Evolutionary conservation across 106 monocot genomes (phyloP).

Genomic region (Posidonia australis): DNA sequence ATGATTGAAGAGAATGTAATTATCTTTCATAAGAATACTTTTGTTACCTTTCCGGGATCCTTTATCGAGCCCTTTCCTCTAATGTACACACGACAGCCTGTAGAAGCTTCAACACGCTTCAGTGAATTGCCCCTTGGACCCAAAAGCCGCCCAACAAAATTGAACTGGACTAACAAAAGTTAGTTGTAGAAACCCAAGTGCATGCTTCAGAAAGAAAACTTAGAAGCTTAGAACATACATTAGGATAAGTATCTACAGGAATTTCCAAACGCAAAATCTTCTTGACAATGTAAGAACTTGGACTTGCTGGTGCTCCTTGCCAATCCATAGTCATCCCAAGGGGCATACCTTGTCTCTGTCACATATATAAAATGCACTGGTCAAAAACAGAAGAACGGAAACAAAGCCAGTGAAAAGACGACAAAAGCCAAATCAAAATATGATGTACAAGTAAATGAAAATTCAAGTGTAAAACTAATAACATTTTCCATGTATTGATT

Average conservation of each 20-base stretch:
- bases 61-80: conserved; percentile 95
- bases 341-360: conserved; percentile 54
- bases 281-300: conserved; percentile 65
- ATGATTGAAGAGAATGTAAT: neutral
- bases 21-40: too few relatives aligned
- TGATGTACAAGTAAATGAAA: neutral
- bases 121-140: conserved; percentile 93
- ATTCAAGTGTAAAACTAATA: too few relatives aligned
- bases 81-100: conserved; percentile 93
- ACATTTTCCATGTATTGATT: too few relatives aligned
- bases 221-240: conserved; percentile 32
- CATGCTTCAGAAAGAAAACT: neutral
- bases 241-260: conserved; percentile 77
- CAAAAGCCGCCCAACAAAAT: conserved; percentile 95
- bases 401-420: neutral
- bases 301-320: conserved; percentile 73
- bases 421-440: neutral
- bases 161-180: conserved; percentile 46
- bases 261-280: conserved; percentile 92
- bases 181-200: neutral
- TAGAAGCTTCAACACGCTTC: conserved; percentile 85
- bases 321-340: conserved; percentile 80
- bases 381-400: neutral
- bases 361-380: conserved; percentile 1
- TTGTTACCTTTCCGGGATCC: conserved; percentile 77